Base-by-base conservation (phyloP, 2,329 filamentous ascomycete species). In the Xylariaceae sp. region DNA sequence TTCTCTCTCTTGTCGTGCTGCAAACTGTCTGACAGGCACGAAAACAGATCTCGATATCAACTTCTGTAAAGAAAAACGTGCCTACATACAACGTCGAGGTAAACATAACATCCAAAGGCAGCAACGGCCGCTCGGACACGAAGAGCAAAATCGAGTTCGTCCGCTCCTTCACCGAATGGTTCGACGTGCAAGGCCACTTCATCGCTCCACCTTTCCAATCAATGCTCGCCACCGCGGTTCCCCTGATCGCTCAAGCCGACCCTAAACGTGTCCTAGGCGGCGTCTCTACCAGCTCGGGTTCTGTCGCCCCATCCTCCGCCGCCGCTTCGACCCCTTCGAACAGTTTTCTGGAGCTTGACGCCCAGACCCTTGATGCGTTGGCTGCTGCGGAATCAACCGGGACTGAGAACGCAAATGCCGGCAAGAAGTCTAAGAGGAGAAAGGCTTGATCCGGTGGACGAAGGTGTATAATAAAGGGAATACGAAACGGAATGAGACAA, bases 21-120 rank as follows among this genome's bases (percentile, higher is more conserved):
- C 21, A 6, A 24, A 24, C 11, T 6, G 21, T 7, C 21, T 24
- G 21, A 15, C 31, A 19, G 24, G n/a, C 33, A 23, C 36, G 16
- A 3, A 26, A 30, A 33, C 48, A 92, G 83, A 74, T 96, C 57
- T 76, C 76, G 12, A 81, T 97, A 50, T 70, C 75, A 2, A 86
- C 81, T 27, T 76, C 74, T 2, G 80, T 78, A 1, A 82, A 84
- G 57, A 96, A 96, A 62, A 78, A 89, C 63, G 75, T 82, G 27
- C 87, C 88, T 1, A 74, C 80, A 31, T 98, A 98, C 69, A 75
- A 85, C 56, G 67, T 95, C 44, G 78, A 74, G 30, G 71, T 95
- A 36, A 73, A 70, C 32, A 64, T 78, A 38, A 69, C 67, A 24
- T 53, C 60, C 23, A 66, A 63, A 43, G 55, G 58, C 26, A 60